Base-by-base conservation (phyloP, 352 stramenopile species). In the Globisporangium polare region DNA sequence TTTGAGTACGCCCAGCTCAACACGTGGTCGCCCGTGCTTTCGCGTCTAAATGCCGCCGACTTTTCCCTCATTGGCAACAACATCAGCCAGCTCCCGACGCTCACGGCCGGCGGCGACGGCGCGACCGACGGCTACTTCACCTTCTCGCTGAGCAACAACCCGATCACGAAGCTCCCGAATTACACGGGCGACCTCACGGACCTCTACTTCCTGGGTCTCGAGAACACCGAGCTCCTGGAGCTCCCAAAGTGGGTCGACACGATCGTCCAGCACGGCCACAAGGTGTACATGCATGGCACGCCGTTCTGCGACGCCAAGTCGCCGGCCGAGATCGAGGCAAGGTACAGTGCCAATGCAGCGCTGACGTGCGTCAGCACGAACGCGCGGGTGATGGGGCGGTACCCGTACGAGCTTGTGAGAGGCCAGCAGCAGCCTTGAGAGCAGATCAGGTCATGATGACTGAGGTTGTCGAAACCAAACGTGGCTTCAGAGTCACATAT, bases 51-150 rank as follows among this genome's bases (percentile, higher is more conserved):
- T 5, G 26, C 61, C 1, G 43, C 35, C 51, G 60, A 69, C 35
- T 37, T 74, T 18, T 71, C 67, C 1, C 59, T 74, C 51, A 50
- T 71, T 2, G 63, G 63, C 35, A 74, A 71, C 42, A n/a, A 55
- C 0, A 6, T 71, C n/a, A 13, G 5, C 1, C 17, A 45, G 5
- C 24, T 69, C 15, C 41, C 60, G 13, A 20, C 5, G 13, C 26
- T 62, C 18, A 26, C 33, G 29, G 29, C 50, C 2, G n/a, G 50
- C 2, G 31, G 18, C 35, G n/a, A 64, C 12, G 51, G 33, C 3
- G 22, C n/a, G 1, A 39, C 2, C 1, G 54, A 31, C 18, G 24
- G 31, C 12, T 68, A 43, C 9, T 60, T 58, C 29, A 54, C 43
- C 18, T n/a, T 69, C 12, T 33, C 60, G 10, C 41, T 66, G 20